These are phyloP conservation scores for Teratosphaeria destructans DNA, from an alignment of 2,329 filamentous ascomycete species.

Conservation along the genomic window DNA sequence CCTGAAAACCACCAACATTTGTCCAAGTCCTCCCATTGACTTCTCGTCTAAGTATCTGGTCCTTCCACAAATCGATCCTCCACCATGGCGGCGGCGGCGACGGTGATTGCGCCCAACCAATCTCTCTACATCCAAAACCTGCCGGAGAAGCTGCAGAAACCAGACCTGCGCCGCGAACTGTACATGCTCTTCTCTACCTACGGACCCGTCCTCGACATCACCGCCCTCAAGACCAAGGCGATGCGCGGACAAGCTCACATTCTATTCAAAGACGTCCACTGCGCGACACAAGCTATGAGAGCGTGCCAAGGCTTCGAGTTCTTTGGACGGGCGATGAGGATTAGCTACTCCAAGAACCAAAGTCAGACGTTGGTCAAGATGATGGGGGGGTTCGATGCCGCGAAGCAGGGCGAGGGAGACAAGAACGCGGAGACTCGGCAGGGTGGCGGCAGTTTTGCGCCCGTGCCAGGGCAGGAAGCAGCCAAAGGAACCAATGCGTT, in stretches of 20 bases:
- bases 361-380: slow-evolving; percentile 63
- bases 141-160: slow-evolving; percentile 80
- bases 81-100: background rate
- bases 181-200: slow-evolving; percentile 94
- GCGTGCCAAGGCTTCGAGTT: slow-evolving; percentile 77
- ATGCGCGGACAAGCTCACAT: slow-evolving; percentile 96
- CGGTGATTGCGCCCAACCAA: slow-evolving; percentile 9
- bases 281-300: slow-evolving; percentile 90
- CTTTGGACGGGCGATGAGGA: slow-evolving; percentile 74
- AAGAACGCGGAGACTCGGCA: background rate
- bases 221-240: slow-evolving; percentile 76
- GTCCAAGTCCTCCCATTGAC: background rate
- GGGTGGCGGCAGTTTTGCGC: background rate
- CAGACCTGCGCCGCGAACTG: slow-evolving; percentile 72
- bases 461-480: background rate
- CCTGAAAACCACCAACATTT: background rate
- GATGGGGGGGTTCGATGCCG: background rate
- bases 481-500: slow-evolving; percentile 49
- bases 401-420: background rate
- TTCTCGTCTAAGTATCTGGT: background rate
- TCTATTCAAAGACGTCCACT: slow-evolving; percentile 77
- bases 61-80: background rate
- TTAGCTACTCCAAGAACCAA: slow-evolving; percentile 81
- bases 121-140: slow-evolving; percentile 87
- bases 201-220: slow-evolving; percentile 82